Percentiles rank a stretch among this genome's conserved stretches.
phyloP scores from a whole-genome alignment of 495 filamentous ascomycete species.

The Hyaloscypha finlandica region DNA sequence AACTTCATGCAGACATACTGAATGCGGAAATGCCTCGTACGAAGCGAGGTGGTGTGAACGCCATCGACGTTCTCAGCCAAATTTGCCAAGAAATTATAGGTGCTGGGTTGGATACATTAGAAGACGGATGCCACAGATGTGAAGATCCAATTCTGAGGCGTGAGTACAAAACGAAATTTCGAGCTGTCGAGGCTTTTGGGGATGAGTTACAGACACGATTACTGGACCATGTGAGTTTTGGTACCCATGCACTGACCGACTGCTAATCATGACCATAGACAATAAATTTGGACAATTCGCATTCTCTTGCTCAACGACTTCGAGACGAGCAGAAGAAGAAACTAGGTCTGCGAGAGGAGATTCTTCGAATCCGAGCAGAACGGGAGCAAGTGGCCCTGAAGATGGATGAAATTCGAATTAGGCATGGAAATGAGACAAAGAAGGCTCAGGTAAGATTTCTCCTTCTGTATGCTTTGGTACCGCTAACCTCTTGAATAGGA shows the following conservation, averaged over 20 bases:
- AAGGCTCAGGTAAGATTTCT: conserved; percentile 44
- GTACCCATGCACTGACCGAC: conserved; percentile 17
- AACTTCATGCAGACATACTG: conserved; percentile 43
- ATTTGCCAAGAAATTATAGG: conserved; percentile 69
- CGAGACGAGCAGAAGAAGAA: conserved; percentile 66
- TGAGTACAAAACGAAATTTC: conserved; percentile 61
- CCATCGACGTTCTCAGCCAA: conserved; percentile 68
- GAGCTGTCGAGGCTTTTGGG: conserved; percentile 67
- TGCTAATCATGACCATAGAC: conserved; percentile 38
- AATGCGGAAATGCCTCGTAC: conserved; percentile 50
- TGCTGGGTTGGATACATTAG: conserved; percentile 47
- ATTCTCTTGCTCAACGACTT: conserved; percentile 62
- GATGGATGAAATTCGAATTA: conserved; percentile 68
- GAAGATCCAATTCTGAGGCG: conserved; percentile 45
- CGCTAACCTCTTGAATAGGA: conserved; percentile 34
- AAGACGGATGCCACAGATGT: conserved; percentile 39
- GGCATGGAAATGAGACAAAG: conserved; percentile 53
- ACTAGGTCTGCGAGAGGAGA: conserved; percentile 61
- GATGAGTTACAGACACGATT: conserved; percentile 66
- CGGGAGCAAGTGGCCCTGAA: conserved; percentile 65
- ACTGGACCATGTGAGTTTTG: conserved; percentile 55
- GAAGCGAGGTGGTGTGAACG: conserved; percentile 65
- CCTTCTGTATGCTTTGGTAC: not conserved
- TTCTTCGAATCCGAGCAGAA: conserved; percentile 63
- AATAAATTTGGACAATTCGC: conserved; percentile 64